phyloP scores from a whole-genome alignment of 768 basidiomycete genomes.

The Pleurotus tuber-regium region DNA sequence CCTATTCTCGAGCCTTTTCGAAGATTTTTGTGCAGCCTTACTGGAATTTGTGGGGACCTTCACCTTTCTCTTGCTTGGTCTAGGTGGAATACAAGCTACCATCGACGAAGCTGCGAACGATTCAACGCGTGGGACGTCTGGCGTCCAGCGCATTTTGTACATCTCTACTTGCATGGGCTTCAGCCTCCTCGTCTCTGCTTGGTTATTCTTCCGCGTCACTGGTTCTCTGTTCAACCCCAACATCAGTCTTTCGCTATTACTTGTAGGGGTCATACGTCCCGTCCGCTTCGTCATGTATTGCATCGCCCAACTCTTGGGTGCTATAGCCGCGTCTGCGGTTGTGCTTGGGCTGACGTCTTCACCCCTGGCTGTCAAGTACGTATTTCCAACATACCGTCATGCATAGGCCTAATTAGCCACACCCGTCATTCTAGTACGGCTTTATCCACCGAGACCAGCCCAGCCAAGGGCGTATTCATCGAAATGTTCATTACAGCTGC shows the following conservation, averaged over 20 bases:
- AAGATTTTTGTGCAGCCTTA: slow-evolving; percentile 47
- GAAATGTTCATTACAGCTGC: slow-evolving; percentile 68
- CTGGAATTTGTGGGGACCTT: slow-evolving; percentile 61
- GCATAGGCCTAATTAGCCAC: slow-evolving; percentile 8
- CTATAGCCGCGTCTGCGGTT: slow-evolving; percentile 57
- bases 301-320: slow-evolving; percentile 60
- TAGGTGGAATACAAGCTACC: slow-evolving; percentile 63
- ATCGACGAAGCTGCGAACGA: slow-evolving; percentile 29
- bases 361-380: slow-evolving; percentile 52
- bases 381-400: slow-evolving; percentile 1
- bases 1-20: slow-evolving; percentile 24
- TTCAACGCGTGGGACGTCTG: slow-evolving; percentile 22
- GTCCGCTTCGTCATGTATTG: slow-evolving; percentile 57
- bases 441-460: slow-evolving; percentile 43
- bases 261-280: slow-evolving; percentile 53
- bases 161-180: slow-evolving; percentile 61
- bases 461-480: slow-evolving; percentile 62
- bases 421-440: slow-evolving; percentile 39
- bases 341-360: slow-evolving; percentile 54
- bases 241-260: slow-evolving; percentile 55
- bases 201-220: slow-evolving; percentile 35
- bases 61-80: slow-evolving; percentile 62
- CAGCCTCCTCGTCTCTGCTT: slow-evolving; percentile 59
- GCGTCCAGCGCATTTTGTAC: slow-evolving; percentile 47
- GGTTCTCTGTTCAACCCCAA: slow-evolving; percentile 44